Base-by-base conservation (phyloP, 1,139 yeast species). In the Hyphopichia wangnamkhiaoensis region DNA sequence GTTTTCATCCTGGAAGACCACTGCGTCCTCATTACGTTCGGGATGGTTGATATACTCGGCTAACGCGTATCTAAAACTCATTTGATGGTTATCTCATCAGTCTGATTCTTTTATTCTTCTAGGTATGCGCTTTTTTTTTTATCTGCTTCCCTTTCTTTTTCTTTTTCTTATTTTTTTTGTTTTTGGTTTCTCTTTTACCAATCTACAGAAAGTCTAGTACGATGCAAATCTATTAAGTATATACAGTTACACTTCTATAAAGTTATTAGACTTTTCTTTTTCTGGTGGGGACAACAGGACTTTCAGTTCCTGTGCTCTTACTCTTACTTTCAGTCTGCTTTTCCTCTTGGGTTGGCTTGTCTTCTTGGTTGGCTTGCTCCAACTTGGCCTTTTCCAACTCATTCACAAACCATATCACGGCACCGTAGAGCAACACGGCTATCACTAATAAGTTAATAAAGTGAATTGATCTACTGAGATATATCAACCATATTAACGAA, bases 401-500 rank as follows among this genome's bases (percentile, higher is more conserved):
- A 14, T 60, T 59, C 17, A 93, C 77, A 56, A 93, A 93, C 98
- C 98, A 93, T 5, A 90, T 77, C 40, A 91, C 84, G 0, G 89
- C 73, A 0, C 71, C 84, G 84, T 96, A 93, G 21, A 93, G 71
- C 20, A 82, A 66, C 5, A 76, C 45, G 0, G 97, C 84, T 40
- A 93, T 79, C 14, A 82, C 72, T 35, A 87, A 68, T 46, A 93
- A 68, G 46, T 86, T 83, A 41, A 86, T 65, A 58, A 90, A 87
- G 61, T 93, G 98, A 45, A 86, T 76, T 34, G 87, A 84, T 34
- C 74, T 56, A 5, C 93, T 84, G 42, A 84, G 68, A 51, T 68
- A 74, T 19, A 87, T 74, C 61, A 91, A 75, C 41, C 71, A 64
- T 2, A 68, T 47, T 47, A 91, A 71, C 1, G 91, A 67, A 13